Base-by-base conservation (phyloP, 2,329 filamentous ascomycete genomes). In the Fusarium sp. region DNA sequence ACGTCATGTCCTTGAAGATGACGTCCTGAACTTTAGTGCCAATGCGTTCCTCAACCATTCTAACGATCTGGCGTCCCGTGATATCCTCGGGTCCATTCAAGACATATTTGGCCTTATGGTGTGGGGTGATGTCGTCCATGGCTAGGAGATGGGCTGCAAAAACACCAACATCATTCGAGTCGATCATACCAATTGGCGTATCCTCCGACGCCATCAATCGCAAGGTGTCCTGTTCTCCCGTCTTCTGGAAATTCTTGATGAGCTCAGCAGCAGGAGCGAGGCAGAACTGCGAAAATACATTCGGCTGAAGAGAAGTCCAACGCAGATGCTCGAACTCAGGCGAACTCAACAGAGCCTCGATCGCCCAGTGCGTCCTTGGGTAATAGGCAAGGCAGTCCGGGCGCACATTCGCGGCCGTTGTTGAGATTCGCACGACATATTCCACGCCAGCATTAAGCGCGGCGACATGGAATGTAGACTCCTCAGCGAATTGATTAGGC, bases 61-160 rank as follows among this genome's bases (percentile, higher is more conserved):
- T 9, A 3, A 56, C 20, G 0, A 38, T 10, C 2, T 59, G 22
- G 6, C 29, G 38, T 0, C 56, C 56, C 2, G 27, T 59, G 18
- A 59, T 24, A 3, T 59, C 49, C 6, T 56, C 38, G 2, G 56
- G 22, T 3, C 49, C 49, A 0, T 29, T 59, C 49, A 56, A 1
- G 22, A 59, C 22, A 10, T 59, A 59, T 29, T 24, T 59, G 0
- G 50, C 49, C n/a, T 59, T 56, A 0, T 24, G n/a, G 0, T 59
- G 22, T 3, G 1, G 6, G 0, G 4, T 6, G 1, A 44, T 2
- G 0, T 56, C 22, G 0, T 44, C 15, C 0, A 6, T 5, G 2
- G 8, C 10, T 0, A 59, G 2, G 0, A 59, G 29, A 0, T 14
- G 49, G 8, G 38, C 50, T 9, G 56, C 29, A 1, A 59, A 55